A percentile compares a stretch with the other conserved stretches of the same genome.
phyloP scores from a whole-genome alignment of 805 yeast genomes.

The Candida ortonii region DNA sequence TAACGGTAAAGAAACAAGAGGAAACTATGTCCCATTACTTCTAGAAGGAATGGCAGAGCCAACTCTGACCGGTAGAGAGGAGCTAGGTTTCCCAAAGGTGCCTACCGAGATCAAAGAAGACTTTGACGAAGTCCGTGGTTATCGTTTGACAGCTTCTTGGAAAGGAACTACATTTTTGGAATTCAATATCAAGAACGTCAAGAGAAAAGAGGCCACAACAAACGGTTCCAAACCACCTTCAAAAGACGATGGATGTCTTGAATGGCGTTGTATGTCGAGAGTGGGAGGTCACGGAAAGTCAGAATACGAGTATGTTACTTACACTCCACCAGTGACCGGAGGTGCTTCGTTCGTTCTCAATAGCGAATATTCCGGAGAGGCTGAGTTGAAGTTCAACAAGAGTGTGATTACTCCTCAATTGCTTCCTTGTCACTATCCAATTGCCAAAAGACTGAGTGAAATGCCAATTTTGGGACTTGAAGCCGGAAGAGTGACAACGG shows the following conservation, averaged over 20 bases:
- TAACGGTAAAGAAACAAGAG: conserved; percentile 7
- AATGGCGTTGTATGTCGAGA: conserved; percentile 9
- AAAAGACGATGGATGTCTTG: conserved; percentile 6
- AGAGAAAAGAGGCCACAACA: not conserved
- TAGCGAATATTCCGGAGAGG: conserved; percentile 7
- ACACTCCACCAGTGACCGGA: conserved; percentile 8
- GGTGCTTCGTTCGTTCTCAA: conserved; percentile 9
- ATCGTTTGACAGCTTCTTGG: conserved; percentile 11
- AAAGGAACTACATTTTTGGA: conserved; percentile 11
- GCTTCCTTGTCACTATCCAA: conserved; percentile 12
- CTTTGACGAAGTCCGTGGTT: conserved; percentile 9
- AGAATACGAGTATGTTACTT: conserved; percentile 9
- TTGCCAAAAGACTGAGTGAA: conserved; percentile 10
- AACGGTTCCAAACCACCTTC: not conserved
- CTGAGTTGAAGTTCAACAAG: conserved; percentile 9
- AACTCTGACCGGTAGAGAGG: conserved; percentile 10
- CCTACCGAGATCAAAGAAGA: conserved; percentile 7
- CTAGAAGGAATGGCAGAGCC: conserved; percentile 13
- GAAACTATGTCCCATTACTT: conserved; percentile 7
- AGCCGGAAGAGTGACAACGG: conserved; percentile 6
- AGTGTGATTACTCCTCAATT: conserved; percentile 8
- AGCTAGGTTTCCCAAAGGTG: conserved; percentile 11
- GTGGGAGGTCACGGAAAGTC: conserved; percentile 10
- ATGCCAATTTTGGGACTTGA: conserved; percentile 8
- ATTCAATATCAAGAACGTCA: conserved; percentile 8